Evolutionary conservation across 495 filamentous ascomycete species (phyloP), one percentile per base, ranked within the genome.

Genomic region (Lentithecium fluviatile): DNA sequence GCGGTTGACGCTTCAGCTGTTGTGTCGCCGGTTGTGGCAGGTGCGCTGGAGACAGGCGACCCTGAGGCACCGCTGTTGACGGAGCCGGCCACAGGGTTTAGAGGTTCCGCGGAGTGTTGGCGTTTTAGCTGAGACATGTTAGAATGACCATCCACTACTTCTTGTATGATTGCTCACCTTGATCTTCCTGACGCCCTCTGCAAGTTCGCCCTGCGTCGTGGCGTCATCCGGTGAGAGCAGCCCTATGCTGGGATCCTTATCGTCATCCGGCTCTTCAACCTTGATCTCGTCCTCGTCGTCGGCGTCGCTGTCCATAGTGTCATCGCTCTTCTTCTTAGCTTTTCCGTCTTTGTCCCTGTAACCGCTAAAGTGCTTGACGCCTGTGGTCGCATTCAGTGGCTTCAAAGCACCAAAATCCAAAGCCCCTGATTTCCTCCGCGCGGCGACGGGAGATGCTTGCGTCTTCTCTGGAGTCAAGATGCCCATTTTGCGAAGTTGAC

Each of bases 401-500:
- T 85, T 85, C n/a, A 97, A 85, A 56, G 82, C 89, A 1, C 87
- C 81, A 65, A 97, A 93, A 73, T 95, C 89, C 0, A 87, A 79
- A 67, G 89, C 88, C 13, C 85, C 77, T 1, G 89, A 91, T 55
- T 88, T 83, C 65, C 91, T 83, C 72, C 94, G 95, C 2, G 76
- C 69, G 2, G 75, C 71, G 6, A 80, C 74, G 0, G 85, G 78
- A 1, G 83, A 80, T 37, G 77, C 75, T 43, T 83, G 73, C 56
- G 82, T 78, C 2, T 75, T 56, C 64, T 90, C 89, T 13, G 84
- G 75, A 32, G 85, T 78, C 43, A 91, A 72, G 29, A 97, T 88
- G 26, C 90, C 89, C 91, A 97, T 95, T 76, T 96, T 95, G 70
- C 90, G 84, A 26, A 97, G 79, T 87, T 97, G 90, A 24, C 88